Conservation (phyloP, 371 early-diverging fungal species). For the Rhizomucor miehei region DNA sequence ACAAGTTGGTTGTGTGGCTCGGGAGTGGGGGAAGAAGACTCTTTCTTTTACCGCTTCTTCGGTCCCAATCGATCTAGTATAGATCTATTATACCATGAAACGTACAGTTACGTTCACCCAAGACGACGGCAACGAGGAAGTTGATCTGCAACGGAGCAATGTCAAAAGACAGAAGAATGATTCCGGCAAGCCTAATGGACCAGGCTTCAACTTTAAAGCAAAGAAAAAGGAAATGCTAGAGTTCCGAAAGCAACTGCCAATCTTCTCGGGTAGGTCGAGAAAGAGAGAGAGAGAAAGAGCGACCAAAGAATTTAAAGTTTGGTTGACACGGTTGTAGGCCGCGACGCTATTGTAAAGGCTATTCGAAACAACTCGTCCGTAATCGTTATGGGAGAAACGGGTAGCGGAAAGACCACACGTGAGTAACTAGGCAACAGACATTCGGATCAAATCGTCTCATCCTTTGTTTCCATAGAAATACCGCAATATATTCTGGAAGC, state of each 20-base stretch:
- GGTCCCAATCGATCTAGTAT: no score
- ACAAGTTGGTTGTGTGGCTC: no score
- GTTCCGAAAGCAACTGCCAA: constrained; percentile 44
- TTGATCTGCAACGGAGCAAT: no score
- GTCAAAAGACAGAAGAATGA: no score
- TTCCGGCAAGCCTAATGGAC: no score
- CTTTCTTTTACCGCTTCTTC: no score
- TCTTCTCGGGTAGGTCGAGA: constrained; percentile 44
- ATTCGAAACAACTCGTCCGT: constrained; percentile 53
- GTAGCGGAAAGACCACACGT: constrained; percentile 66
- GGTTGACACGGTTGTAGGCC: constrained; percentile 52
- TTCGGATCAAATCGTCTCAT: not conserved
- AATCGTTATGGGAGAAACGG: constrained; percentile 67
- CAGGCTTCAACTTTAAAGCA: constrained; percentile 2
- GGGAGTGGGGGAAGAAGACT: no score
- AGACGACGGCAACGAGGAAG: no score
- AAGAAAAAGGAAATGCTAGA: constrained; percentile 38
- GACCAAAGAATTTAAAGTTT: not conserved
- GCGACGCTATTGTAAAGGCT: constrained; percentile 57
- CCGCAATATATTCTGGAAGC: constrained; percentile 88
- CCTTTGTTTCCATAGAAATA: constrained; percentile 53
- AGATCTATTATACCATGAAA: no score
- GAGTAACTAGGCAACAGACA: no score
- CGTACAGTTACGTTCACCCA: no score
- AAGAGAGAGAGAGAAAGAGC: no score